Conservation (phyloP, 2,329 filamentous ascomycete species). For the Trichoderma asperellum region DNA sequence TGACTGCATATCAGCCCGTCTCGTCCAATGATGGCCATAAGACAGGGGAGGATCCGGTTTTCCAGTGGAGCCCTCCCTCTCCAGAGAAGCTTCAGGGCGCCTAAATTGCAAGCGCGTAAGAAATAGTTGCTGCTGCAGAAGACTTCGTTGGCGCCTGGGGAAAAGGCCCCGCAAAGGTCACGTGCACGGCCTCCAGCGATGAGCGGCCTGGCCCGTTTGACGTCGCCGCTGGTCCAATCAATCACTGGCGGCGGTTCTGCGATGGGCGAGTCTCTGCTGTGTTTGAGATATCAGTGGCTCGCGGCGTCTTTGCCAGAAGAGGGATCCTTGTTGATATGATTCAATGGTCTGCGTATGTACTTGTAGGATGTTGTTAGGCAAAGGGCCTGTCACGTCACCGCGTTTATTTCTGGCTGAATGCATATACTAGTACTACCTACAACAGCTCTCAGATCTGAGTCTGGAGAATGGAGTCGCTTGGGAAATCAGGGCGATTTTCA, state of each 20-base stretch:
- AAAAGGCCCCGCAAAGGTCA: background rate
- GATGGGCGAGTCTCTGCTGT: background rate
- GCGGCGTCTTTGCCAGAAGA: background rate
- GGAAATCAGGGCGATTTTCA: background rate
- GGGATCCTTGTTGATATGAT: background rate
- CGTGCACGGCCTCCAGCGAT: background rate
- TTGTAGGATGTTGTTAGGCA: background rate
- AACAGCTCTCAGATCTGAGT: background rate
- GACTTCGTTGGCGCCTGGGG: conserved; percentile 10
- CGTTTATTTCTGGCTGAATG: background rate
- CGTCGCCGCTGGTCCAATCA: conserved; percentile 24
- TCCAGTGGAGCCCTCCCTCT: background rate
- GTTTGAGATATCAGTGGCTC: conserved; percentile 20
- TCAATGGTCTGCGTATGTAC: background rate
- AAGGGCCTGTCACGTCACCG: background rate
- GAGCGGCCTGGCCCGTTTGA: background rate
- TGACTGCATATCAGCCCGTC: conserved; percentile 17
- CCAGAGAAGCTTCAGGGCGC: background rate
- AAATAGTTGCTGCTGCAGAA: background rate
- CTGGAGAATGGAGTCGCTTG: background rate
- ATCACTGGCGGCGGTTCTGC: background rate
- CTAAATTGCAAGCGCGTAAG: conserved; percentile 12
- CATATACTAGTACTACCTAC: background rate
- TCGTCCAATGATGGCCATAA: background rate
- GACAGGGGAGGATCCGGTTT: background rate